A percentile compares a stretch with the other conserved stretches of the same genome.
Evolutionary conservation across 345 rosid genomes (phyloP).

Genomic region (Lumnitzera racemosa): DNA sequence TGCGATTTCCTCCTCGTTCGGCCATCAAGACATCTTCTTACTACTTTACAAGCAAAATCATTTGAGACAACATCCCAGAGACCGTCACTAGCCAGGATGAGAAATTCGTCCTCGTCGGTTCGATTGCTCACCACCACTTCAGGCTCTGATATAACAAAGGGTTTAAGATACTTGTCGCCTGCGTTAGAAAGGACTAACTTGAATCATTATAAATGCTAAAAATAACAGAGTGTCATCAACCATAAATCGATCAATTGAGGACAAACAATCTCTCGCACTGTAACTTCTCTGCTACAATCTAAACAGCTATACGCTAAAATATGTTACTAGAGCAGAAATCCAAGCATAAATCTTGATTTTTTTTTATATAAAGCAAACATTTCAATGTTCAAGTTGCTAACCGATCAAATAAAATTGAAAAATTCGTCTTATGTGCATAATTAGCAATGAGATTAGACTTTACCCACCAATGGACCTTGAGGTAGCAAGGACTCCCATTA

Average conservation of each 20-base stretch:
- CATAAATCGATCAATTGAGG: too few species aligned
- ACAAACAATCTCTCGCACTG: too few species aligned
- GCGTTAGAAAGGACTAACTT: neutral
- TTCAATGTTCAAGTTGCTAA: neutral
- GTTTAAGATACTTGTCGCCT: constrained; percentile 58
- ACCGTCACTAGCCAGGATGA: constrained; percentile 73
- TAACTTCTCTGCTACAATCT: too few species aligned
- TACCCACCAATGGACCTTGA: constrained; percentile 61
- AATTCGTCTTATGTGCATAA: neutral
- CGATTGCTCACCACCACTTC: constrained; percentile 37
- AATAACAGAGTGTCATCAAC: too few species aligned
- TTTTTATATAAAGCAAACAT: too few species aligned
- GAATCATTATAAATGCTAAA: too few species aligned
- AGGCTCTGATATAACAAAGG: constrained; percentile 45
- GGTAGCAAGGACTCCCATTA: constrained; percentile 58
- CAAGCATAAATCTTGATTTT: too few species aligned
- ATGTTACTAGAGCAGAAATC: too few species aligned
- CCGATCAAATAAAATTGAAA: neutral
- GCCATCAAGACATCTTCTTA: constrained; percentile 42
- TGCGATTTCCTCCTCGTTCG: constrained; percentile 20
- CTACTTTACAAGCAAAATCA: constrained; percentile 53
- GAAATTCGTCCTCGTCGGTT: constrained; percentile 44
- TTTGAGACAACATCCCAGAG: constrained; percentile 70
- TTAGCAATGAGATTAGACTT: neutral
- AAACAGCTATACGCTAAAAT: too few species aligned